Evolutionary conservation across 2,329 filamentous ascomycete genomes (phyloP), one percentile per base, ranked within the genome.

Genomic region (Thielaviopsis ethacetica): DNA sequence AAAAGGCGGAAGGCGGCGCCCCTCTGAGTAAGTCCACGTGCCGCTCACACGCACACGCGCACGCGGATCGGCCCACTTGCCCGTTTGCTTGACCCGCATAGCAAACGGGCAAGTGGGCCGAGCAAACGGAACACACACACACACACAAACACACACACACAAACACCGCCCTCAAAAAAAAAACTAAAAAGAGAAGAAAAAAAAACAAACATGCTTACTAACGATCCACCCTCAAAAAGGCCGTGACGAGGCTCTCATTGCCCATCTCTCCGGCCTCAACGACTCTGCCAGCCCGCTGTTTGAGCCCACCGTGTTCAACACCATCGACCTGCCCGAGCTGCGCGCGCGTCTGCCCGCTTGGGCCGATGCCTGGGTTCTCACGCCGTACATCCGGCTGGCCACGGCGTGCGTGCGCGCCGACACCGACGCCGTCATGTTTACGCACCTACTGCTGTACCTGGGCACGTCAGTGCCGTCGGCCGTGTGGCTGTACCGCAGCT

Each of bases 361-460:
- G 5, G 61, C 80, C 53, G 71, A 78, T 66, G 69, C 70, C 49
- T 75, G 76, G 62, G 26, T 84, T 1, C 70, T 88, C 19, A 71
- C 75, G 49, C 80, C 82, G 0, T 88, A 87, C 67, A 71, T 83
- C 54, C 68, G 70, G 15, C 70, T 76, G 65, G 84, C 80, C 1
- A 73, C 73, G 50, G 69, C 67, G 2, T 68, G 84, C 22, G 83
- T 86, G 10, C 82, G 85, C 15, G 73, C 80, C 60, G 76, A 81
- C 59, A 85, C 84, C 0, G 87, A 91, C 67, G 84, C 91, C 19
- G 79, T 90, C 53, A 88, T 91, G 76, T 69, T 91, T 59, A 88
- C 85, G 0, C 86, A 91, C 68, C 75, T 91, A 22, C 67, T 90
- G 41, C 71, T 89, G 26, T 91, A 91, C 72, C 76, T 85, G 61